A percentile compares a stretch with the other conserved stretches of the same genome.
Evolutionary conservation across 2,329 filamentous ascomycete genomes (phyloP).

Genomic region (Camillea tinctor): DNA sequence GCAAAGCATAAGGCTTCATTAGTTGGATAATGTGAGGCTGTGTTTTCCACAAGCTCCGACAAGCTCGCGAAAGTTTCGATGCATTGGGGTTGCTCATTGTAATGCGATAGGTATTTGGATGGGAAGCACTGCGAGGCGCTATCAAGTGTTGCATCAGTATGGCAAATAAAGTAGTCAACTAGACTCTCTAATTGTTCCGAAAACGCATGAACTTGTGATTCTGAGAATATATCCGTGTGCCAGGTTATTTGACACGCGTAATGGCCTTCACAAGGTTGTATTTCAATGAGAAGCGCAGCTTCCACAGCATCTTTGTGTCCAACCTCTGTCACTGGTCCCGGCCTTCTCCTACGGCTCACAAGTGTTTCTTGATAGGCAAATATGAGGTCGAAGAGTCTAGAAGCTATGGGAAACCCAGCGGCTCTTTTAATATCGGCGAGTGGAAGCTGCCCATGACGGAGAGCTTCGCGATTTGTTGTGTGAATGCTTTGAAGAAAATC

Average conservation of each 20-base stretch:
- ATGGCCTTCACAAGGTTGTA: constrained; percentile 58
- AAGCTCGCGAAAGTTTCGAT: constrained; percentile 43
- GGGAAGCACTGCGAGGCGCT: constrained; percentile 30
- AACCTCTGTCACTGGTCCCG: constrained; percentile 48
- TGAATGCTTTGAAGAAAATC: constrained; percentile 67
- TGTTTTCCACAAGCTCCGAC: constrained; percentile 52
- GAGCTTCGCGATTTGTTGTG: constrained; percentile 59
- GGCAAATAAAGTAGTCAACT: constrained; percentile 29
- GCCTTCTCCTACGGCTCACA: constrained; percentile 29
- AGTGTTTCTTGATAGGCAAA: constrained; percentile 84
- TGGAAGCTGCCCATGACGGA: constrained; percentile 63
- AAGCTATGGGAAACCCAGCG: constrained; percentile 52
- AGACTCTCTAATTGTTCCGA: constrained; percentile 60
- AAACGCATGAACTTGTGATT: constrained; percentile 55
- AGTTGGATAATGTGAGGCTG: constrained; percentile 48
- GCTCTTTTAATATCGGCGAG: constrained; percentile 68
- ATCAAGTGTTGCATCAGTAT: constrained; percentile 26
- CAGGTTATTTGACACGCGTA: constrained; percentile 49
- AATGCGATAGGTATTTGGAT: constrained; percentile 43
- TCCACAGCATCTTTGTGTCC: constrained; percentile 71
- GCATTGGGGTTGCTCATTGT: constrained; percentile 41
- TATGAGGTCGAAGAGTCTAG: constrained; percentile 70
- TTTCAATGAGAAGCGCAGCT: constrained; percentile 72
- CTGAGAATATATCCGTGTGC: constrained; percentile 49
- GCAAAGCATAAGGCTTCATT: constrained; percentile 66